Evolutionary conservation across 495 filamentous ascomycete species (phyloP), one percentile per base, ranked within the genome.

Genomic region (Annulohypoxylon moriforme): DNA sequence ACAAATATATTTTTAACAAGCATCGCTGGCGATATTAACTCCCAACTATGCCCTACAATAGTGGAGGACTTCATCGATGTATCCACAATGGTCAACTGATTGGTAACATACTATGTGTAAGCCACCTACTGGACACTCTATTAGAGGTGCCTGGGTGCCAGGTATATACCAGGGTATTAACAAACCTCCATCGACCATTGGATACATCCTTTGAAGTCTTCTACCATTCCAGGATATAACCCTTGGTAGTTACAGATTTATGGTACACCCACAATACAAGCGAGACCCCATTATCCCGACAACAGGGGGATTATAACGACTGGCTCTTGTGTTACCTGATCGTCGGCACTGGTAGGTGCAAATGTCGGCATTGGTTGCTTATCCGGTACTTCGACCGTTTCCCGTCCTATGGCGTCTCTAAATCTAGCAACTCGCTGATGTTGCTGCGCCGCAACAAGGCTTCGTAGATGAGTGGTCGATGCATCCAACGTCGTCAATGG

Each of bases 361-460:
- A 44, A 44, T 20, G 40, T 44, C 40, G 40, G 40, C 16, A 44
- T 44, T 44, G 40, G 40, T 44, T 44, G 40, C 40, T 44, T 44
- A 44, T 44, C 40, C 40, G 40, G 40, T 44, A 44, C 40, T 44
- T 44, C n/a, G 40, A 44, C 40, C 40, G 40, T 4, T 44, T 20
- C 40, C 40, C 20, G 16, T 44, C 40, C 16, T 44, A 44, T 44
- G 40, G 40, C 16, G n/a, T 44, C 40, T 44, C 40, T 44, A 44
- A 20, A 18, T 44, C 40, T 13, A 44, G 40, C 40, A 44, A 44
- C 16, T 44, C 40, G n/a, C 16, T 44, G 40, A 44, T 20, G 40
- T 44, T 44, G 20, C 40, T 44, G 40, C 40, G 40, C 40, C 40
- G 40, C 40, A 44, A 20, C 16, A 44, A 44, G 40, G 40, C 40